Evolutionary conservation across 768 basidiomycete genomes (phyloP).

Genomic region (Lenzites betulinus): DNA sequence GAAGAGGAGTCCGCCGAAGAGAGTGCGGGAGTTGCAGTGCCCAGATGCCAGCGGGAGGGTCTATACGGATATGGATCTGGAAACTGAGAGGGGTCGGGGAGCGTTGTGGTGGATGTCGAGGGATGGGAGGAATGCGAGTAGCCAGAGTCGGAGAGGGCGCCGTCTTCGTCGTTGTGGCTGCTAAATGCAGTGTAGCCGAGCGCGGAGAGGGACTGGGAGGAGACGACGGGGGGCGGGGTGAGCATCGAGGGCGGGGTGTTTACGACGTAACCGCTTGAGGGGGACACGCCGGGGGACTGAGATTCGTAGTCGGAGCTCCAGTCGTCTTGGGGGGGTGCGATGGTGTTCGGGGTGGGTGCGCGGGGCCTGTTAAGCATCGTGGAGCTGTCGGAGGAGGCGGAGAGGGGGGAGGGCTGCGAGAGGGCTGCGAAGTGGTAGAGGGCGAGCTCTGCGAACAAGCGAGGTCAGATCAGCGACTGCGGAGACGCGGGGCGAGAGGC

Average conservation of each 20-base stretch:
- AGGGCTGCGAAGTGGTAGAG: conserved; percentile 33
- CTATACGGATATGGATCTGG: conserved; percentile 72
- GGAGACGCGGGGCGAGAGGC: conserved; percentile 15
- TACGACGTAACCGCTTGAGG: conserved; percentile 32
- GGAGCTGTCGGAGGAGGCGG: conserved; percentile 34
- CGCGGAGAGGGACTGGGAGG: conserved; percentile 35
- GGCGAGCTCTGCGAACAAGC: conserved; percentile 23
- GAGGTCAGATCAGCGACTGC: conserved; percentile 23
- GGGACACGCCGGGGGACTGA: conserved; percentile 27
- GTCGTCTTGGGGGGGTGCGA: conserved; percentile 27
- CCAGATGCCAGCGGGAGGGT: conserved; percentile 48
- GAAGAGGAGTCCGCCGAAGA: conserved; percentile 74
- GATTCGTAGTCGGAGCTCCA: conserved; percentile 29
- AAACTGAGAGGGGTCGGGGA: conserved; percentile 68
- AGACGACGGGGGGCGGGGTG: conserved; percentile 27
- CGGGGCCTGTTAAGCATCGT: conserved; percentile 39
- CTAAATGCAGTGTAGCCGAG: conserved; percentile 38
- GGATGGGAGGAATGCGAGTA: conserved; percentile 38
- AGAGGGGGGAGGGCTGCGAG: conserved; percentile 38
- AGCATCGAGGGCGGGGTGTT: conserved; percentile 31
- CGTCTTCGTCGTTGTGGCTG: conserved; percentile 42
- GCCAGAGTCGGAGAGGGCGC: conserved; percentile 37
- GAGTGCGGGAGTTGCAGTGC: conserved; percentile 53
- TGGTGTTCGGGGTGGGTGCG: conserved; percentile 40
- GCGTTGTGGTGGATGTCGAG: conserved; percentile 47